A percentile compares a stretch with the other conserved stretches of the same genome.
phyloP scores from a whole-genome alignment of 371 early-diverging fungal species.

The Homolaphlyctis polyrhiza region DNA sequence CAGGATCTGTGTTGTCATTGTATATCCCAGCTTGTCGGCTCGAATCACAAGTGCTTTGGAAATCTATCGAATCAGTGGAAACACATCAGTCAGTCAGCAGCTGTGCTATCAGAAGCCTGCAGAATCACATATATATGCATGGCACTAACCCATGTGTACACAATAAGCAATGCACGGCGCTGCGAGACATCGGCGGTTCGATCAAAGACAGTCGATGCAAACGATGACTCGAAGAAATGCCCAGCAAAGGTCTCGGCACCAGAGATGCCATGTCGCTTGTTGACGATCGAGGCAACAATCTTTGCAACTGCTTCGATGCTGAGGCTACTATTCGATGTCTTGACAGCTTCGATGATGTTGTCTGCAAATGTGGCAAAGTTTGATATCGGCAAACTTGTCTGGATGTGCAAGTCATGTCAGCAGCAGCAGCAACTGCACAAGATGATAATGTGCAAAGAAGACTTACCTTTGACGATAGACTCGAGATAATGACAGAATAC shows the following conservation, averaged over 20 bases:
- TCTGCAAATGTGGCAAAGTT: neutral
- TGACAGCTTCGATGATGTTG: neutral
- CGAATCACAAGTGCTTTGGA: slow-evolving; percentile 57
- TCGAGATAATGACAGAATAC: neutral
- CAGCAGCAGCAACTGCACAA: no score
- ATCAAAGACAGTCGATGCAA: neutral
- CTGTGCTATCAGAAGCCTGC: neutral
- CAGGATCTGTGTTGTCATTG: slow-evolving; percentile 55
- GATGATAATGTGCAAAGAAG: neutral
- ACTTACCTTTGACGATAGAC: neutral
- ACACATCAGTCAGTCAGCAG: neutral
- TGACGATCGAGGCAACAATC: slow-evolving; percentile 27
- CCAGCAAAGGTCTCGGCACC: neutral
- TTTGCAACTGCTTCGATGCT: slow-evolving; percentile 8
- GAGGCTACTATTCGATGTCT: neutral
- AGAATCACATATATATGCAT: neutral
- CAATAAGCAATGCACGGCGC: neutral
- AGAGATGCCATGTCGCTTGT: slow-evolving; percentile 16
- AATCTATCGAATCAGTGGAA: slow-evolving; percentile 45
- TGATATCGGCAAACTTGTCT: neutral
- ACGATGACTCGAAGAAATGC: neutral
- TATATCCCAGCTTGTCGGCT: slow-evolving; percentile 48
- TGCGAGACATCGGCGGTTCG: no score
- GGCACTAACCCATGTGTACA: neutral
- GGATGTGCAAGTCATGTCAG: no score